Evolutionary conservation across 495 filamentous ascomycete species (phyloP), one percentile per base, ranked within the genome.

Genomic region (Penicillium bialowiezense): DNA sequence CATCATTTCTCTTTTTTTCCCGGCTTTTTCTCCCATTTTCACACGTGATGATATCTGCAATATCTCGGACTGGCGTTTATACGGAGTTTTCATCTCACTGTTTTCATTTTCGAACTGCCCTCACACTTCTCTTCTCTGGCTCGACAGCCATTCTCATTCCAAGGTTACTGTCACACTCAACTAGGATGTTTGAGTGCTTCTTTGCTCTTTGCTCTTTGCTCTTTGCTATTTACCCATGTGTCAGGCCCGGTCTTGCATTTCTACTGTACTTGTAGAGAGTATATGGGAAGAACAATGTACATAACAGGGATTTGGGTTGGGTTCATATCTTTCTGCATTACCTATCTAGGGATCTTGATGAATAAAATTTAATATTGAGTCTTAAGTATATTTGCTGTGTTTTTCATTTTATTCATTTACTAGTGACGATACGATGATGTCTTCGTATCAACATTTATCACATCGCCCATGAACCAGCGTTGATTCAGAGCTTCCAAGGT

Each of bases 31-130:
- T 9, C 31, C 7, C 37, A 2, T 12, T 21, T 23, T 44, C 14
- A 33, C 32, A 45, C 26, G 8, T 48, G 19, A 47, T 38, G 44
- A 38, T 36, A 47, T 37, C 32, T 28, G 28, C 33, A 7, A 39
- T 7, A 39, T 39, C 32, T 45, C 23, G 31, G 43, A 13, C 21
- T 17, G 43, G 43, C 43, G 43, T 35, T 19, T 13, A 36, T 6
- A 34, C 3, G 43, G 43, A 44, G 20, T 36, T 31, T 32, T 10
- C 12, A 13, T 32, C 3, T 13, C 29, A n/a, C 7, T 32, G 29
- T 32, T 32, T 32, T n/a, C n/a, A n/a, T n/a, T n/a, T n/a, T n/a
- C n/a, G 29, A 13, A 32, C 12, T 12, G 7, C 29, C 12, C 10
- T 10, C 3, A 10, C 24, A 28, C 9, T 28, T 4, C 12, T 32